Percentiles rank a stretch among this genome's conserved stretches.
These are phyloP conservation scores for Dendrobium chrysotoxum DNA, from an alignment of 106 monocot genomes.

Conservation along the genomic window DNA sequence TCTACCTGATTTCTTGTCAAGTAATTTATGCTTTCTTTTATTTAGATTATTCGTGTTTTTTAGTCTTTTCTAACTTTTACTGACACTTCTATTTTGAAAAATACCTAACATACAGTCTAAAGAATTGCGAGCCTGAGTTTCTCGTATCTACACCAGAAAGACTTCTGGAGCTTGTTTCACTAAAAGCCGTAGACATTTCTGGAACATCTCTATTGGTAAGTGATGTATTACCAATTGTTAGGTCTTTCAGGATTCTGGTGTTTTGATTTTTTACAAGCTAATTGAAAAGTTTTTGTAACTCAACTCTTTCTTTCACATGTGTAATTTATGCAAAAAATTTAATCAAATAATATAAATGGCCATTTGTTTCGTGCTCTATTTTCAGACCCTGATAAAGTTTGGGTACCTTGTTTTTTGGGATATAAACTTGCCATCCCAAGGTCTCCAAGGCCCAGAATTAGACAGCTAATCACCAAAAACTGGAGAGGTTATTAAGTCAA, in stretches of 20 bases:
- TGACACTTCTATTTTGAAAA: neutral
- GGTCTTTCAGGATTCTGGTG: neutral
- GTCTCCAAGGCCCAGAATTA: neutral
- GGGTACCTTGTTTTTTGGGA: no score
- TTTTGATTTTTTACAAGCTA: neutral
- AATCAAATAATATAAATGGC: neutral
- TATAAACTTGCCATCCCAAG: neutral
- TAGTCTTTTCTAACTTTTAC: neutral
- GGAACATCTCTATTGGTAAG: constrained; percentile 63
- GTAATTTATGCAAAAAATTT: neutral
- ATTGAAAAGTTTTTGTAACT: neutral
- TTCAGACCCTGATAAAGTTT: neutral
- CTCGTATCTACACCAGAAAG: constrained; percentile 77
- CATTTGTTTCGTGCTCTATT: neutral
- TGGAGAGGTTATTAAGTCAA: neutral
- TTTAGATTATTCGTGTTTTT: neutral
- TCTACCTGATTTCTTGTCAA: neutral
- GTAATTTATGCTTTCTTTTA: neutral
- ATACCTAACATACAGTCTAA: constrained; percentile 46
- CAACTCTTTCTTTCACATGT: neutral
- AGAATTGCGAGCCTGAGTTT: constrained; percentile 88
- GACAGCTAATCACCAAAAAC: neutral
- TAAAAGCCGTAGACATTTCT: constrained; percentile 72
- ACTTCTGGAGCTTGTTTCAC: constrained; percentile 66
- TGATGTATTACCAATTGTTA: neutral